Evolutionary conservation across 257 asterid genomes (phyloP).

Genomic region (Petunia axillaris): DNA sequence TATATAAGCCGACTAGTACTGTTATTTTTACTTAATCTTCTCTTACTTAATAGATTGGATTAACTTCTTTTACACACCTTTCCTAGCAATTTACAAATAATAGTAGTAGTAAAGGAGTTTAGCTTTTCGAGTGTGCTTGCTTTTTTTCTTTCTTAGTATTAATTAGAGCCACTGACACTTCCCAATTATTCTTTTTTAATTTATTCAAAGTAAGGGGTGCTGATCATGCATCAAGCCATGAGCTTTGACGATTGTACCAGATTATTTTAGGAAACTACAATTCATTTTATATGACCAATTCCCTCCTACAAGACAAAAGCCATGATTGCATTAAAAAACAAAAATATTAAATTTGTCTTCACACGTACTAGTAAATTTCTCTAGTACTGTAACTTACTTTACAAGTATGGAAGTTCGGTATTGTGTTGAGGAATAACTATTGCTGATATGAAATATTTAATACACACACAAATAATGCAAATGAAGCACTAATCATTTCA

Average conservation of each 20-base stretch:
- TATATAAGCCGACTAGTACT: background rate
- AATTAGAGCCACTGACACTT: background rate
- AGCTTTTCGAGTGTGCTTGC: background rate
- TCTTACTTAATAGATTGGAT: background rate
- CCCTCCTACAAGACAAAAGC: conserved; percentile 18
- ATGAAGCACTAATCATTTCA: conserved; percentile 22
- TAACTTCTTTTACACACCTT: background rate
- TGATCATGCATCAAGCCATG: conserved; percentile 6
- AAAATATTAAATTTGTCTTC: conserved; percentile 21
- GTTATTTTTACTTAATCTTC: background rate
- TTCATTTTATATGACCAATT: conserved; percentile 9
- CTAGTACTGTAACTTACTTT: conserved; percentile 39
- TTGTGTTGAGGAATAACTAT: conserved; percentile 20
- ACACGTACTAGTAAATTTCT: conserved; percentile 36
- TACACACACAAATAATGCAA: background rate
- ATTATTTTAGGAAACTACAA: background rate
- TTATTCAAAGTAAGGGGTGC: background rate
- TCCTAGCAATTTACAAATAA: background rate
- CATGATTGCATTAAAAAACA: conserved; percentile 35
- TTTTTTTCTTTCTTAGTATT: background rate
- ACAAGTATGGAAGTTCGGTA: conserved; percentile 45
- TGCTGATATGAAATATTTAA: background rate
- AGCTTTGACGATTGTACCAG: conserved; percentile 12
- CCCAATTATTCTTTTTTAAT: background rate
- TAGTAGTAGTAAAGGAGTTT: conserved; percentile 1